phyloP scores from a whole-genome alignment of 106 monocot species.

The Dactylorhiza incarnata region DNA sequence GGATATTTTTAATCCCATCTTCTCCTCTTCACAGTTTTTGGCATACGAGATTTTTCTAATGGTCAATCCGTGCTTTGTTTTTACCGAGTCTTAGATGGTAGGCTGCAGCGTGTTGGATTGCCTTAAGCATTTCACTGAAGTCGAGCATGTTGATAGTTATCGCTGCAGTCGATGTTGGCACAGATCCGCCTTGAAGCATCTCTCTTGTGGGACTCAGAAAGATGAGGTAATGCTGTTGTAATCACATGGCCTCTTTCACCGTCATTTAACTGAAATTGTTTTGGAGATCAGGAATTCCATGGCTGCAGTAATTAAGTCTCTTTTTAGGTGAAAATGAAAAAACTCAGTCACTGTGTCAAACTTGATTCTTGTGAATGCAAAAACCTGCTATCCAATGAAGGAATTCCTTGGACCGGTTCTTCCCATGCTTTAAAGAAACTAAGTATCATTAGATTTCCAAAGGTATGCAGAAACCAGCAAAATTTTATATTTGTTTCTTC shows the following conservation, averaged over 20 bases:
- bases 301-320: not conserved
- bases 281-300: not conserved
- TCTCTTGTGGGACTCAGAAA: slow-evolving; percentile 34
- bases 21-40: not conserved
- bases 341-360: slow-evolving; percentile 40
- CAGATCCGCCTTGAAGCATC: slow-evolving; percentile 45
- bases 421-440: slow-evolving; percentile 59
- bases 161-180: slow-evolving; percentile 77
- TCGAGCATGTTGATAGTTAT: slow-evolving; percentile 63
- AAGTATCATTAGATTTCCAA: slow-evolving; percentile 50
- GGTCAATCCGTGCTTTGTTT: slow-evolving; percentile 8
- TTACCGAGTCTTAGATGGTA: slow-evolving; percentile 40
- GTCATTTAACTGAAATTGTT: not conserved
- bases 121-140: slow-evolving; percentile 47
- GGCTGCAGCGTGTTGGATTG: slow-evolving; percentile 66
- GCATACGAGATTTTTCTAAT: not conserved
- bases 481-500: not conserved
- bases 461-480: slow-evolving; percentile 32
- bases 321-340: slow-evolving; percentile 51
- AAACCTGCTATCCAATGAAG: slow-evolving; percentile 40
- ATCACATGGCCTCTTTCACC: not conserved
- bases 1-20: slow-evolving; percentile 14
- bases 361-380: slow-evolving; percentile 70
- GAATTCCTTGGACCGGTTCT: slow-evolving; percentile 34
- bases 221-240: slow-evolving; percentile 50